A percentile compares a stretch with the other conserved stretches of the same genome.
Conservation (phyloP, 1,284 basidiomycete genomes). For the Hemileia vastatrix region DNA sequence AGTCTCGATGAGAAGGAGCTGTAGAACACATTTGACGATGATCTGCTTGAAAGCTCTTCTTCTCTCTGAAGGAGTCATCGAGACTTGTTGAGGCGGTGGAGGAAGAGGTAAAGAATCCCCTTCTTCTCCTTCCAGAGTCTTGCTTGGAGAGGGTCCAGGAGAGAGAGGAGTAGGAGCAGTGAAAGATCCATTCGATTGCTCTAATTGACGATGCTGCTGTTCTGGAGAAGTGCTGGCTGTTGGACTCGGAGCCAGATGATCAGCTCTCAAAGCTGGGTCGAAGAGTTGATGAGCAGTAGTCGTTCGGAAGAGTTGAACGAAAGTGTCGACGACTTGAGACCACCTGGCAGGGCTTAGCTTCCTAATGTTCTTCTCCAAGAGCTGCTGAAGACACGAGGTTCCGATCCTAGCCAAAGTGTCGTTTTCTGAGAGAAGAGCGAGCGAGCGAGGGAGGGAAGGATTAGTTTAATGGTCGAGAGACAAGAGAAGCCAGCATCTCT, state of each 20-base stretch:
- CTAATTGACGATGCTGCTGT: background rate
- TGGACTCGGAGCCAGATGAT: constrained; percentile 15
- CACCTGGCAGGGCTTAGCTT: constrained; percentile 34
- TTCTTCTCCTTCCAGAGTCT: background rate
- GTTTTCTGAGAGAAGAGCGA: constrained; percentile 29
- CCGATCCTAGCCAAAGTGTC: constrained; percentile 43
- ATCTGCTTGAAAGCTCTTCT: constrained; percentile 43
- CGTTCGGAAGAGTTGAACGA: constrained; percentile 39
- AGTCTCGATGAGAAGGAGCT: constrained; percentile 44
- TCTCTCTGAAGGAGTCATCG: constrained; percentile 33
- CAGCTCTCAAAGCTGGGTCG: constrained; percentile 41
- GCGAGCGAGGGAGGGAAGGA: background rate
- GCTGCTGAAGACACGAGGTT: constrained; percentile 39
- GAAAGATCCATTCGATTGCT: background rate
- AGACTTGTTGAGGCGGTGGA: too few relatives aligned
- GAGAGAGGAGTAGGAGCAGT: constrained; percentile 1
- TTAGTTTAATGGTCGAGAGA: background rate
- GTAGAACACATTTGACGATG: constrained; percentile 44
- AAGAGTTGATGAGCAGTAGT: constrained; percentile 43
- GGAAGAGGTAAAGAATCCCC: background rate
- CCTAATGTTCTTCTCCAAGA: constrained; percentile 40
- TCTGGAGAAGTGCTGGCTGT: background rate
- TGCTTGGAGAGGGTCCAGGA: background rate
- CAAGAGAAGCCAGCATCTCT: background rate
- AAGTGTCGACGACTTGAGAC: constrained; percentile 39